Percentiles rank a stretch among this genome's conserved stretches.
Conservation (phyloP, 202 grass and related monocot genomes). For the Tripidium arundinaceum region DNA sequence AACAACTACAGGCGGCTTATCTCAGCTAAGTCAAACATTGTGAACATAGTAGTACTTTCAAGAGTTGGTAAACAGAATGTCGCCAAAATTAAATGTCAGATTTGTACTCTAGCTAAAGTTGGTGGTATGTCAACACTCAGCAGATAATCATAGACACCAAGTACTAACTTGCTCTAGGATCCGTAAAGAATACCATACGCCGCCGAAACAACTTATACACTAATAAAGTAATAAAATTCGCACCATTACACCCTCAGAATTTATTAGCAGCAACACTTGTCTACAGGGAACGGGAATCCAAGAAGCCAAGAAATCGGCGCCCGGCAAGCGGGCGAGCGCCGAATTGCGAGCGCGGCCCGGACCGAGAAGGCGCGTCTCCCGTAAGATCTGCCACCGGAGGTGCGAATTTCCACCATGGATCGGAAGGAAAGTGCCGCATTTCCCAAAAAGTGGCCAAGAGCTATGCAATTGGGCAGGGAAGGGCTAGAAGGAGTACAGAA, state of each 20-base stretch:
- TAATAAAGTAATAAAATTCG: not conserved
- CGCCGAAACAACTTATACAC: not conserved
- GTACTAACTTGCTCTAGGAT: not conserved
- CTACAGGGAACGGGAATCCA: not conserved
- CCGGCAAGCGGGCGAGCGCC: not conserved
- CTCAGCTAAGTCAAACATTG: not conserved
- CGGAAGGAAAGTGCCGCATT: constrained; percentile 9
- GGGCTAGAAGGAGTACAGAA: not conserved
- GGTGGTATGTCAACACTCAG: not conserved
- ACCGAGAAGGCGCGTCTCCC: not conserved
- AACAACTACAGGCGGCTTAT: not conserved
- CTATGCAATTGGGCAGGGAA: not conserved
- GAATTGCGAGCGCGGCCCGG: not conserved
- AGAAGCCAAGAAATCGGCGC: not conserved
- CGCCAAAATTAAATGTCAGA: not conserved
- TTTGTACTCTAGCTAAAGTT: not conserved
- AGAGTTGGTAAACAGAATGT: not conserved
- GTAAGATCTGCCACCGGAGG: not conserved
- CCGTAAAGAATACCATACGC: not conserved
- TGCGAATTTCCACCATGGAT: not conserved
- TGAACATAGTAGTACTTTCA: not conserved
- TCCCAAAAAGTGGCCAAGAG: not conserved
- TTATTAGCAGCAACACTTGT: not conserved
- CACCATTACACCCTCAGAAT: not conserved
- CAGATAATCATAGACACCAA: not conserved